Base-by-base conservation (phyloP, 192 early-diverging fungal species). In the Coemansia sp. region DNA sequence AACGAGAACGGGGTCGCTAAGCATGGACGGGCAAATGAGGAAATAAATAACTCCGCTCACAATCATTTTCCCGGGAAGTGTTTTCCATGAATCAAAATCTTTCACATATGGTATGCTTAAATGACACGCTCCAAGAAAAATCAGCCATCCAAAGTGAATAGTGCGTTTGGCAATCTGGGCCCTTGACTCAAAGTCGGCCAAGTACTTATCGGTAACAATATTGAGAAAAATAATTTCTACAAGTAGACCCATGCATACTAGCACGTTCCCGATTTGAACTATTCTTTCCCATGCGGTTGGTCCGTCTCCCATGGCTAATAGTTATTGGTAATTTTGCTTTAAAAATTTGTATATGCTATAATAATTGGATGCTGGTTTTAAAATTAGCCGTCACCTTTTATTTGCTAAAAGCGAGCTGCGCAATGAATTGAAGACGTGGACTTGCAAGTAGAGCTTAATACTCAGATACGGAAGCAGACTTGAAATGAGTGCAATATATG, bases 181-280 rank as follows among this genome's bases (percentile, higher is more conserved):
- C 14, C 32, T 42, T 27, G n/a, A 19, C 20, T 58, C 56, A 58
- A 58, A 58, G 36, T 58, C 56, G 6, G 39, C 36, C 9, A 58
- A 25, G 14, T 42, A 58, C 25, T 19, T 45, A 23, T 24, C 23
- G 11, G 16, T 27, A 9, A 58, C 5, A 35, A 42, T 24, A 19
- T 58, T 36, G 0, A 39, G 6, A 24, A 58, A 4, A 4, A 58
- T 22, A 5, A 35, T 23, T 9, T 42, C 14, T 25, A 27, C 23
- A 14, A 45, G 7, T 23, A 58, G 14, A 9, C 10, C 56, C 9
- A 23, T 1, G 18, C 10, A 20, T 13, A 58, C 6, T n/a, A 46
- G n/a, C 3, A 36, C 6, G 14, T 56, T 56, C 5, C 30, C 54
- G 18, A 56, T 13, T 36, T 56, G 34, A 42, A 42, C 13, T 16